These are phyloP conservation scores for Kazachstania africana DNA, from an alignment of 805 yeast genomes.

Conservation along the genomic window DNA sequence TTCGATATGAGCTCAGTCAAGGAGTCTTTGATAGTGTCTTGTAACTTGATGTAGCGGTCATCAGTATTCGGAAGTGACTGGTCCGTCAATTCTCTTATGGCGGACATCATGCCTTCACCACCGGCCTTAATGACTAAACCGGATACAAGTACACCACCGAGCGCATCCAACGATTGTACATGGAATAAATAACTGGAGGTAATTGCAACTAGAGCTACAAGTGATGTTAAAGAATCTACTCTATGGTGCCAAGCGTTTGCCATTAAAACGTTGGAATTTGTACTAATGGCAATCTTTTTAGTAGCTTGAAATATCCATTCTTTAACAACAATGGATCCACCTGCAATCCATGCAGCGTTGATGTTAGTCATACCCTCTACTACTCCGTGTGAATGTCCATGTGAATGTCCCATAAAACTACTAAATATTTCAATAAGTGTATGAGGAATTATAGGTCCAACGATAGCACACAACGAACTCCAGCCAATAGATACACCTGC, in stretches of 20 bases:
- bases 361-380: conserved; percentile 44
- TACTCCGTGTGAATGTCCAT: conserved; percentile 27
- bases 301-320: conserved; percentile 85
- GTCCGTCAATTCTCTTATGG: conserved; percentile 72
- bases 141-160: conserved; percentile 86
- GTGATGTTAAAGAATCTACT: conserved; percentile 83
- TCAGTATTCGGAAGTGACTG: conserved; percentile 45
- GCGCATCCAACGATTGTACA: conserved; percentile 77
- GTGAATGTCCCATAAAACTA: conserved; percentile 26
- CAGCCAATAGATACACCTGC: conserved; percentile 91
- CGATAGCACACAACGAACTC: conserved; percentile 58
- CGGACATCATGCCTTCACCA: conserved; percentile 52
- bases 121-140: conserved; percentile 77
- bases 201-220: conserved; percentile 82
- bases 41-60: conserved; percentile 35
- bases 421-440: conserved; percentile 37
- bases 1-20: conserved; percentile 28
- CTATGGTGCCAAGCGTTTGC: conserved; percentile 99
- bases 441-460: conserved; percentile 58
- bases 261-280: conserved; percentile 77
- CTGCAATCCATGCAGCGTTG: conserved; percentile 95
- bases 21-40: conserved; percentile 29
- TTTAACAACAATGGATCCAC: conserved; percentile 74
- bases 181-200: conserved; percentile 71
- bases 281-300: conserved; percentile 58